phyloP scores from a whole-genome alignment of 768 basidiomycete species.

The Hericium erinaceus region DNA sequence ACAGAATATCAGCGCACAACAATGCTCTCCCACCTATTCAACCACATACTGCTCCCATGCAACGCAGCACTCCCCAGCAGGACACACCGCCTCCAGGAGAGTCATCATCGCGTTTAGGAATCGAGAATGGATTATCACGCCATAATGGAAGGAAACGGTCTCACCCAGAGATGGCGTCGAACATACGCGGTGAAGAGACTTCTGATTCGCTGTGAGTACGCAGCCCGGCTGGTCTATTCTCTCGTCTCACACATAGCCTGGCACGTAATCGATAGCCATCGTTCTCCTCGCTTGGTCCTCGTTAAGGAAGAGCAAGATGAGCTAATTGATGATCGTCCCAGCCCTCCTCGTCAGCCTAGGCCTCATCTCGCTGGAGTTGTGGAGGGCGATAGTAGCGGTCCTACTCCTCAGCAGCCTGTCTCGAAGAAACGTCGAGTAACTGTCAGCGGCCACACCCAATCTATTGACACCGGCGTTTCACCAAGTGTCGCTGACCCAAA shows the following conservation, averaged over 20 bases:
- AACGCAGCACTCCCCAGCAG: slow-evolving; percentile 14
- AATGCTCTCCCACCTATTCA: slow-evolving; percentile 64
- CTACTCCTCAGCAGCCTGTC: slow-evolving; percentile 29
- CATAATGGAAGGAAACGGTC: slow-evolving; percentile 20
- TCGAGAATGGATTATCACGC: slow-evolving; percentile 10
- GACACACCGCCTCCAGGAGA: slow-evolving; percentile 12
- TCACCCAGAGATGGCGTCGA: slow-evolving; percentile 7
- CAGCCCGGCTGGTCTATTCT: slow-evolving; percentile 10
- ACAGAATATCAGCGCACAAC: slow-evolving; percentile 36
- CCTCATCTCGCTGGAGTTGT: slow-evolving; percentile 8
- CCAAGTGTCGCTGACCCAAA: slow-evolving; percentile 21
- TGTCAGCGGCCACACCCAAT: slow-evolving; percentile 49
- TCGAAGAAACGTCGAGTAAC: slow-evolving; percentile 66
- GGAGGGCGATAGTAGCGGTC: slow-evolving; percentile 25
- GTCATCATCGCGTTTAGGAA: neutral
- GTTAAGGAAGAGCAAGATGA: slow-evolving; percentile 61
- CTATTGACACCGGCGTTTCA: slow-evolving; percentile 42
- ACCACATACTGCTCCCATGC: slow-evolving; percentile 24
- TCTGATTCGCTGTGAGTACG: slow-evolving; percentile 10
- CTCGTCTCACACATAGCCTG: slow-evolving; percentile 6
- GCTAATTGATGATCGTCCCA: slow-evolving; percentile 30
- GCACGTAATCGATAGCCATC: slow-evolving; percentile 11
- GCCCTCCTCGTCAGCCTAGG: slow-evolving; percentile 16
- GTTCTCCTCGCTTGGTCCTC: slow-evolving; percentile 35
- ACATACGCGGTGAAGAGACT: neutral